Evolutionary conservation across 192 early-diverging fungal species (phyloP).

Genomic region (Linnemannia elongata): DNA sequence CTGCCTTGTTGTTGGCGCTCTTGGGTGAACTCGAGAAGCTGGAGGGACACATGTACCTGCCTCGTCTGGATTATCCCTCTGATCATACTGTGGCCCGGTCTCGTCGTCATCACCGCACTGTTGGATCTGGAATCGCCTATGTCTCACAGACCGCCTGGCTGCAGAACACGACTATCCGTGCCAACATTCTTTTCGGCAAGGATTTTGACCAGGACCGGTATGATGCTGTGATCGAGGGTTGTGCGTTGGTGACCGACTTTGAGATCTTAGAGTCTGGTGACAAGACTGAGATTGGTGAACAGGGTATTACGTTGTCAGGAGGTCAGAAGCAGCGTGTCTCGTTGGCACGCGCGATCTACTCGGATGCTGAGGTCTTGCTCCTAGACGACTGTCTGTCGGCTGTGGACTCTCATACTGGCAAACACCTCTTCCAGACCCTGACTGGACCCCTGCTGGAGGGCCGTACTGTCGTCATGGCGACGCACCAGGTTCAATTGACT

Average conservation of each 20-base stretch:
- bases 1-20: conserved; percentile 81
- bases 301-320: conserved; percentile 87
- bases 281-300: conserved; percentile 79
- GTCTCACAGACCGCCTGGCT: conserved; percentile 80
- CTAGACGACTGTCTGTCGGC: conserved; percentile 92
- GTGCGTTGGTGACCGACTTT: conserved; percentile 71
- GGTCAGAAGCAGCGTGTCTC: conserved; percentile 91
- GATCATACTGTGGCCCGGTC: conserved; percentile 32
- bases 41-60: conserved; percentile 60
- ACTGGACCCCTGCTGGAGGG: conserved; percentile 76
- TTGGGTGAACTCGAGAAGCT: conserved; percentile 84
- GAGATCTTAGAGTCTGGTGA: conserved; percentile 67
- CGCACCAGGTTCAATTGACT: conserved; percentile 80
- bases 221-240: conserved; percentile 63
- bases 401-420: conserved; percentile 86
- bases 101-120: not conserved
- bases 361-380: conserved; percentile 70
- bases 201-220: conserved; percentile 65
- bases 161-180: conserved; percentile 79
- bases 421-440: conserved; percentile 86
- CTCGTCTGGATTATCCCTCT: conserved; percentile 34
- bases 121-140: conserved; percentile 78
- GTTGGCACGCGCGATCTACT: conserved; percentile 89
- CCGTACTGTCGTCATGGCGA: conserved; percentile 89
- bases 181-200: conserved; percentile 83